Evolutionary conservation across 768 basidiomycete genomes (phyloP), one percentile per base, ranked within the genome.

Genomic region (Trametes cinnabarina): DNA sequence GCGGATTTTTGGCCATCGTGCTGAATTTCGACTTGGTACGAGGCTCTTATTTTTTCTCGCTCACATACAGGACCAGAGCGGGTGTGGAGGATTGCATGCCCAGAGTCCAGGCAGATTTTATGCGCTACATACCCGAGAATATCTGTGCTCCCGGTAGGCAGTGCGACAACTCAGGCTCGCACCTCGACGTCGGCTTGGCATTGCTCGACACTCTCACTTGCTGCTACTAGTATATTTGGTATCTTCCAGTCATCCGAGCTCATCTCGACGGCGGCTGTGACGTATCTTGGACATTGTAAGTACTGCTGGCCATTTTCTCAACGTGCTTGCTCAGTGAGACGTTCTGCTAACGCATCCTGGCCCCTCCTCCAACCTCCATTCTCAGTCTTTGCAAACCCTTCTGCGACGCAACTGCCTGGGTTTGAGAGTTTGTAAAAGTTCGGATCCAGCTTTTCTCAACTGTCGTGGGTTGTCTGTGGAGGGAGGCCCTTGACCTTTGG

Each of bases 401-500:
- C 20, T n/a, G 37, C n/a, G 35, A 55, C 47, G 48, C 47, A 40
- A 14, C 20, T 14, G 15, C 11, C n/a, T 39, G 19, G 35, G 19
- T 46, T 14, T 30, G 40, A 40, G 39, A 40, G 54, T 43, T 44
- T 40, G 48, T n/a, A 41, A 47, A 30, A 37, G 41, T 30, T 39
- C 43, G 49, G 19, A 17, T 37, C 39, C 35, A 35, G 39, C 48
- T 42, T 43, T 17, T 43, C 35, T 63, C 51, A 60, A 49, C 56
- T 54, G 47, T 11, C 47, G 49, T 52, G 37, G 47, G 46, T n/a
- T 25, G 58, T 40, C 48, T 50, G 30, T 28, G 52, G 40, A 53
- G 58, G 66, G 62, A 39, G 49, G 51, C 56, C 63, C 61, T 68
- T 65, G 66, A 68, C 63, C 65, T 61, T 66, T 64, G 55, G 57